phyloP scores from a whole-genome alignment of 768 basidiomycete species.

The Phylloporus rhodoxanthus region DNA sequence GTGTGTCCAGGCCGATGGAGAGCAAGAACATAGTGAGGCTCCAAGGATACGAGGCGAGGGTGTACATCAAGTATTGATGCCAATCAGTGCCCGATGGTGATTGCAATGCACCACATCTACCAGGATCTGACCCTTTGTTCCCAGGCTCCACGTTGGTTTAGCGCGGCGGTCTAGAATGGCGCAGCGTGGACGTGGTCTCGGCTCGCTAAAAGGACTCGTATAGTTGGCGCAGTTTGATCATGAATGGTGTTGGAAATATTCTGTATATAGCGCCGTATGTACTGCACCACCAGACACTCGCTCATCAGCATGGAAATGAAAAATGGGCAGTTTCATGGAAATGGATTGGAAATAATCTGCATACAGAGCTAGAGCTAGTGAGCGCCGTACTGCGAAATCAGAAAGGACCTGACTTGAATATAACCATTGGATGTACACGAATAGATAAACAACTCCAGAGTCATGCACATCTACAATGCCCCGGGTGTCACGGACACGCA shows the following conservation, averaged over 20 bases:
- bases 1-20: background rate
- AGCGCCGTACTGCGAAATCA: background rate
- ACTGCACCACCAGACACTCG: no score
- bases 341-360: background rate
- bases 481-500: background rate
- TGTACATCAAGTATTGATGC: constrained; percentile 1
- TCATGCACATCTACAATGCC: background rate
- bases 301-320: no score
- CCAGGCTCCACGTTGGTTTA: background rate
- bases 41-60: constrained; percentile 29
- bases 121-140: background rate
- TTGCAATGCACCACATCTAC: background rate
- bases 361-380: background rate
- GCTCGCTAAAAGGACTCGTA: background rate
- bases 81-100: background rate
- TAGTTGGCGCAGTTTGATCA: background rate
- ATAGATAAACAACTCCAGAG: background rate
- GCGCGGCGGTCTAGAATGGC: background rate
- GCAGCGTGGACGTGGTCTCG: background rate
- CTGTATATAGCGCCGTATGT: background rate
- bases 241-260: background rate
- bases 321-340: background rate
- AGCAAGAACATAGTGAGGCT: constrained; percentile 1
- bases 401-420: background rate
- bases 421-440: background rate